Evolutionary conservation across 305 asterid genomes (phyloP).

Genomic region (Striga hermonthica): DNA sequence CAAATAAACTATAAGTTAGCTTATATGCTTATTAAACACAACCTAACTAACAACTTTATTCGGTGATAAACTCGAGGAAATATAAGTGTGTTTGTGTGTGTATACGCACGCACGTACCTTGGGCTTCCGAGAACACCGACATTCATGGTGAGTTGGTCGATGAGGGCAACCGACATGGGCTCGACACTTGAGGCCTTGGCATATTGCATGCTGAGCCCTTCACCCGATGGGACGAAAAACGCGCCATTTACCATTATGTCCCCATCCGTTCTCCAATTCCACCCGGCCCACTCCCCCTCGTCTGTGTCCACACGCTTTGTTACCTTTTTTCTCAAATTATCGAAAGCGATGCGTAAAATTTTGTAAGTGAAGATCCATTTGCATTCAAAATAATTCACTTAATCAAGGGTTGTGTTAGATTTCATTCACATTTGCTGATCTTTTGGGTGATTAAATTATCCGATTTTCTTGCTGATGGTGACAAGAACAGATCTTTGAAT

Average conservation of each 20-base stretch:
- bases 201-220: constrained; percentile 51
- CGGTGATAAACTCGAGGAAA: not conserved
- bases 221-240: constrained; percentile 80
- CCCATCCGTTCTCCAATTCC: constrained; percentile 94
- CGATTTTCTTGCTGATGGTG: not conserved
- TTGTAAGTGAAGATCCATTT: not conserved
- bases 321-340: constrained; percentile 39
- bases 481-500: not conserved
- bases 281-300: constrained; percentile 60
- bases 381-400: not conserved
- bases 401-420: too few species aligned
- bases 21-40: too few species aligned
- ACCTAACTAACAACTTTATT: too few species aligned
- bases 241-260: constrained; percentile 82
- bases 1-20: too few species aligned
- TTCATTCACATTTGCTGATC: too few species aligned
- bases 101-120: constrained; percentile 42
- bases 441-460: too few species aligned
- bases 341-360: not conserved
- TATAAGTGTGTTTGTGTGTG: not conserved
- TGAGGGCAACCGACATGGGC: constrained; percentile 53
- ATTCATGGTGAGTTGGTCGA: constrained; percentile 64
- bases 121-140: constrained; percentile 75
- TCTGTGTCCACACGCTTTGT: constrained; percentile 78
- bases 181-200: constrained; percentile 74